Evolutionary conservation across 495 filamentous ascomycete genomes (phyloP).

Genomic region (Trichoderma asperelloides): DNA sequence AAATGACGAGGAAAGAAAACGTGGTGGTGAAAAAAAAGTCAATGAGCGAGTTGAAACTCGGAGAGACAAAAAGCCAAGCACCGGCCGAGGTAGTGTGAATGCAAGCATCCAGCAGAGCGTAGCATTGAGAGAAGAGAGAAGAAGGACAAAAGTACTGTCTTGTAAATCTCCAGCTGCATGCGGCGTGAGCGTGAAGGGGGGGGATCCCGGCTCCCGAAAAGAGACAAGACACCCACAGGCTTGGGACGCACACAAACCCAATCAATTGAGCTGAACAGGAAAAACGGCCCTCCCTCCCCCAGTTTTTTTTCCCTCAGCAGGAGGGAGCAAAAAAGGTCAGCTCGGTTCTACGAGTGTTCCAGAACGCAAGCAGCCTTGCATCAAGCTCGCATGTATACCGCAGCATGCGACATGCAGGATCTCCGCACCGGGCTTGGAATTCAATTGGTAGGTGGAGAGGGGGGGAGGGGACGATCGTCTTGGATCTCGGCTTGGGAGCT

Average conservation of each 20-base stretch:
- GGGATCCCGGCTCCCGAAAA: not conserved
- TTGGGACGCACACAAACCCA: not conserved
- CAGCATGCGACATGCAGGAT: too few relatives aligned
- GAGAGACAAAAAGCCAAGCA: too few relatives aligned
- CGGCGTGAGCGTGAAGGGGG: not conserved
- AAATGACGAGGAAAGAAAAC: too few relatives aligned
- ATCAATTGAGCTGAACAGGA: not conserved
- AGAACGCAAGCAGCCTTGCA: too few relatives aligned
- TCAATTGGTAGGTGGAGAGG: not conserved
- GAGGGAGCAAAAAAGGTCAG: too few relatives aligned
- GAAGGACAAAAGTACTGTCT: not conserved
- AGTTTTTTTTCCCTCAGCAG: too few relatives aligned
- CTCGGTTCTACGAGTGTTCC: too few relatives aligned
- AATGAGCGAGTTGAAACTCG: too few relatives aligned
- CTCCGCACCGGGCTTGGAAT: too few relatives aligned
- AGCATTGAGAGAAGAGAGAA: not conserved
- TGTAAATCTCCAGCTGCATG: not conserved
- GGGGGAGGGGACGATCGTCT: not conserved
- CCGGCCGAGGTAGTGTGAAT: too few relatives aligned
- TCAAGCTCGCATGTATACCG: too few relatives aligned
- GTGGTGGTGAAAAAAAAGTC: too few relatives aligned
- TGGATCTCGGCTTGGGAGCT: not conserved
- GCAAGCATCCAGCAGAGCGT: not conserved
- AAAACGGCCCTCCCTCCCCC: not conserved
- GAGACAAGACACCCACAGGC: not conserved